Conservation (phyloP, 805 yeast genomes). For the Trichomonascus vanleenenianus region DNA sequence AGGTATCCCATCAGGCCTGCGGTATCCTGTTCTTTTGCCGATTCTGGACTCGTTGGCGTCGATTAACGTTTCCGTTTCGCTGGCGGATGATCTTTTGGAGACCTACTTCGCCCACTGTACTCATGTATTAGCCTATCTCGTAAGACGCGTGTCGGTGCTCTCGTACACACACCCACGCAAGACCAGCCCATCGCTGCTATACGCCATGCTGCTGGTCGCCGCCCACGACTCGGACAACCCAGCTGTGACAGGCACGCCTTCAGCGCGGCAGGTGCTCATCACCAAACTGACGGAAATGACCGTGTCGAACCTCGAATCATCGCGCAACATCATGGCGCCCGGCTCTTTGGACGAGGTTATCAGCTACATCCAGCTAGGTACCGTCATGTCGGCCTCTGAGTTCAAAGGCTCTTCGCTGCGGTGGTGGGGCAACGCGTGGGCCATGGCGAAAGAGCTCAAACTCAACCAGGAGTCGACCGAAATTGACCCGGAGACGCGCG, state of each 20-base stretch:
- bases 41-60: conserved; percentile 12
- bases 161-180: conserved; percentile 15
- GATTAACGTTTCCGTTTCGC: conserved; percentile 15
- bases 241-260: conserved; percentile 22
- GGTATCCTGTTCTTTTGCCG: conserved; percentile 10
- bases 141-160: conserved; percentile 22
- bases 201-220: conserved; percentile 24
- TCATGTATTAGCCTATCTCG: conserved; percentile 23
- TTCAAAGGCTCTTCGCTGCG: conserved; percentile 26
- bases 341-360: conserved; percentile 26
- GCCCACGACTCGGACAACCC: conserved; percentile 28
- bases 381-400: conserved; percentile 27
- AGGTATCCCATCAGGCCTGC: not conserved
- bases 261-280: conserved; percentile 21
- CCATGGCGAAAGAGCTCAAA: conserved; percentile 26
- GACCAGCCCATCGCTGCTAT: conserved; percentile 20
- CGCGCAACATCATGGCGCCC: conserved; percentile 16
- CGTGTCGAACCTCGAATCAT: conserved; percentile 17
- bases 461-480: conserved; percentile 22
- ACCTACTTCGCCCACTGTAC: conserved; percentile 23
- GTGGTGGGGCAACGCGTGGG: conserved; percentile 29
- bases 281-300: conserved; percentile 19
- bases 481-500: conserved; percentile 25
- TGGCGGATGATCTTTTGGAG: conserved; percentile 25
- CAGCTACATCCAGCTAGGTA: conserved; percentile 26